Conservation (phyloP, 2,329 filamentous ascomycete genomes). For the Alternaria atra region DNA sequence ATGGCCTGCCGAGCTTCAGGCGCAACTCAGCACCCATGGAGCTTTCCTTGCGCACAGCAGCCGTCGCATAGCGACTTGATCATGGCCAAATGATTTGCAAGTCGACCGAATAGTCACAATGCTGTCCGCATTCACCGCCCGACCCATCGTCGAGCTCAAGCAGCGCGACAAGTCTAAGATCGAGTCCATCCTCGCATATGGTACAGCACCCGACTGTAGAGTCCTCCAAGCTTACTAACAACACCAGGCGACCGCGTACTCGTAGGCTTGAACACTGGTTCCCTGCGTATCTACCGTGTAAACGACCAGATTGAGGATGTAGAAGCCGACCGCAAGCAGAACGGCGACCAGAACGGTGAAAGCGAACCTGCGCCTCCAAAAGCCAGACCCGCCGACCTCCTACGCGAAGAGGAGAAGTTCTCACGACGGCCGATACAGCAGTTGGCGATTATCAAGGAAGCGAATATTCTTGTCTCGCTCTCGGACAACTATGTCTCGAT, state of each 20-base stretch:
- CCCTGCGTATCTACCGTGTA: slow-evolving; percentile 87
- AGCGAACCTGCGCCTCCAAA: slow-evolving; percentile 54
- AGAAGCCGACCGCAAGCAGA: slow-evolving; percentile 44
- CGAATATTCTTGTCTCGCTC: slow-evolving; percentile 87
- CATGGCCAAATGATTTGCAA: slow-evolving; percentile 23
- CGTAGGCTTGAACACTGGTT: slow-evolving; percentile 89
- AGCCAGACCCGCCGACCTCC: slow-evolving; percentile 73
- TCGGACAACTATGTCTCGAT: slow-evolving; percentile 90
- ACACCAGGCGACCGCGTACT: slow-evolving; percentile 81
- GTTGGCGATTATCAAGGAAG: slow-evolving; percentile 94
- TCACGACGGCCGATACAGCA: slow-evolving; percentile 90
- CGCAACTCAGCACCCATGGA: slow-evolving; percentile 26
- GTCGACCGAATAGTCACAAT: slow-evolving; percentile 58
- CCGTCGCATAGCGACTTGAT: slow-evolving; percentile 28
- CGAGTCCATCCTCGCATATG: slow-evolving; percentile 92
- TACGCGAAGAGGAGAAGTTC: slow-evolving; percentile 95
- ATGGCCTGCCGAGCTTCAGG: slow-evolving; percentile 24
- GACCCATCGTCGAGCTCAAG: slow-evolving; percentile 95
- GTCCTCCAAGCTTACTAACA: slow-evolving; percentile 27
- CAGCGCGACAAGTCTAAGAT: slow-evolving; percentile 96
- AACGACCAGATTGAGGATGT: slow-evolving; percentile 69
- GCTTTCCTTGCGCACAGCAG: slow-evolving; percentile 26
- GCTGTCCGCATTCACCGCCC: slow-evolving; percentile 97
- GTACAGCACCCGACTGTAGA: slow-evolving; percentile 55
- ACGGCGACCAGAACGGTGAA: slow-evolving; percentile 51